Evolutionary conservation across 2,329 filamentous ascomycete species (phyloP).

Genomic region (Aspergillus sp.): DNA sequence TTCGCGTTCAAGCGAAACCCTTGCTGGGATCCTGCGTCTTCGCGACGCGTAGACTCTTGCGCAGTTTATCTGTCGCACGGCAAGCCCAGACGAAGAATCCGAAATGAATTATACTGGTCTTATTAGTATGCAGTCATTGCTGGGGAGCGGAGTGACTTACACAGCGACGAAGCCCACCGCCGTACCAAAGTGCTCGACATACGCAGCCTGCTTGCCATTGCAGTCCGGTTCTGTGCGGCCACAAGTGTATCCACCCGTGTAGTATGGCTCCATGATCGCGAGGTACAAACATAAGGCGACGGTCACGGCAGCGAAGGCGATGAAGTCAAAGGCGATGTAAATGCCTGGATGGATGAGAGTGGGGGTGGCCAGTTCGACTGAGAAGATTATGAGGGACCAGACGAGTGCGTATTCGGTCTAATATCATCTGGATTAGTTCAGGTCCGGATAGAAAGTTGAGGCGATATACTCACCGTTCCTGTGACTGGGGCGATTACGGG

Average conservation of each 20-base stretch:
- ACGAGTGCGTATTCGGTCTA: constrained; percentile 15
- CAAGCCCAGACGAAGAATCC: constrained; percentile 18
- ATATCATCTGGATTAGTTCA: background rate
- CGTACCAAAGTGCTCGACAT: constrained; percentile 17
- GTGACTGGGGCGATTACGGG: constrained; percentile 11
- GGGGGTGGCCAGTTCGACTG: constrained; percentile 9
- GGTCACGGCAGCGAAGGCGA: constrained; percentile 6
- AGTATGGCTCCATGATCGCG: constrained; percentile 6
- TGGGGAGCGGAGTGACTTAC: background rate
- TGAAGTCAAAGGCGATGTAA: constrained; percentile 17
- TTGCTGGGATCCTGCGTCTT: background rate
- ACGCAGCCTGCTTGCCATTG: constrained; percentile 11
- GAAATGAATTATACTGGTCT: constrained; percentile 13
- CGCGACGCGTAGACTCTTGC: constrained; percentile 7
- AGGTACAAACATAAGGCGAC: constrained; percentile 11
- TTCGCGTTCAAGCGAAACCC: background rate
- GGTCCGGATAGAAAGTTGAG: background rate
- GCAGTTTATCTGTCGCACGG: constrained; percentile 8
- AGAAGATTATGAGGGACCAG: constrained; percentile 16
- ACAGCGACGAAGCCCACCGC: constrained; percentile 16
- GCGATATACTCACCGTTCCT: constrained; percentile 9
- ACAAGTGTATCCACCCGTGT: constrained; percentile 10
- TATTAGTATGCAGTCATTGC: background rate
- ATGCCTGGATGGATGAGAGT: constrained; percentile 16
- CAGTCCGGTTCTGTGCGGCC: background rate